phyloP scores from a whole-genome alignment of 2,329 filamentous ascomycete genomes.

The Fusarium decemcellulare region DNA sequence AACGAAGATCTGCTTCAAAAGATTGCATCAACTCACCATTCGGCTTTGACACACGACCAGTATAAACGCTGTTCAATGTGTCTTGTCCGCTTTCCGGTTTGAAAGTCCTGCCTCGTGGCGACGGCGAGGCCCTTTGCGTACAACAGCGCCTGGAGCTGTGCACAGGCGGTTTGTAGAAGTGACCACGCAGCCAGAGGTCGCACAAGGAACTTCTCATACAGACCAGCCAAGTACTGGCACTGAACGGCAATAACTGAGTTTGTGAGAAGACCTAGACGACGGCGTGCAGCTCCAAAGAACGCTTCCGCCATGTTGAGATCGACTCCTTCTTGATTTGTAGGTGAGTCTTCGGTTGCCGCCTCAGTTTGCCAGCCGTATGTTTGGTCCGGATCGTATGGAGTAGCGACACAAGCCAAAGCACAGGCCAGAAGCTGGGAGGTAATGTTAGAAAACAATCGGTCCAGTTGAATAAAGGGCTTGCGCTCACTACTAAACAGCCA shows the following conservation, averaged over 20 bases:
- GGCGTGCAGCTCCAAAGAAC: background rate
- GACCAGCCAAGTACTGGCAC: constrained; percentile 1
- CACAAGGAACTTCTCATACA: background rate
- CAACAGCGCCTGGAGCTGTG: background rate
- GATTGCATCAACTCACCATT: background rate
- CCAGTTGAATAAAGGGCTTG: background rate
- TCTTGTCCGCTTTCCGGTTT: background rate
- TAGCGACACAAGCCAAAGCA: background rate
- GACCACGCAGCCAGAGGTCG: background rate
- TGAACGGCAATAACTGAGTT: background rate
- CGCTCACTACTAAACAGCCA: background rate
- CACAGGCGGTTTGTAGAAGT: background rate
- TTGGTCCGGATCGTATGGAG: background rate
- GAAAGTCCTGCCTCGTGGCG: background rate
- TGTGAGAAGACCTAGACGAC: background rate
- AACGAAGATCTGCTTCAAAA: background rate
- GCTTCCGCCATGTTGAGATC: background rate
- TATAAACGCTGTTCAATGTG: constrained; percentile 6
- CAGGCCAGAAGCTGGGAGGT: background rate
- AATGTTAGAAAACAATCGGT: background rate
- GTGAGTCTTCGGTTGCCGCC: background rate
- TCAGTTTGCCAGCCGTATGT: background rate
- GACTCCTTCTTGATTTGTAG: background rate
- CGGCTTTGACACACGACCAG: background rate
- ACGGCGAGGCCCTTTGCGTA: background rate